Evolutionary conservation across 768 basidiomycete genomes (phyloP).

Genomic region (Crepidotus variabilis): DNA sequence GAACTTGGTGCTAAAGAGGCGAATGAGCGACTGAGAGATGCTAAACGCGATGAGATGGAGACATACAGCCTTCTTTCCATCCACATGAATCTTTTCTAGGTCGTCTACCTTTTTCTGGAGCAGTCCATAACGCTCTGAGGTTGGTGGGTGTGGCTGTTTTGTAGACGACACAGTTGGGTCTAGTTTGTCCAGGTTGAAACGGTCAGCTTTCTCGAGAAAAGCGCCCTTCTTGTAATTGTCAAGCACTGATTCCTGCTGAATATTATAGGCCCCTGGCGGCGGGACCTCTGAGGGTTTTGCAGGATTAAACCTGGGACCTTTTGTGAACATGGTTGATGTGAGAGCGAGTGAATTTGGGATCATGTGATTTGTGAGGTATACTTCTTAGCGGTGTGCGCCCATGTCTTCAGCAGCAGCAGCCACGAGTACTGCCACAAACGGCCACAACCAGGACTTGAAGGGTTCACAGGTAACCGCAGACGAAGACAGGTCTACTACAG

Average conservation of each 20-base stretch:
- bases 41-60: background rate
- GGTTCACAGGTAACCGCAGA: background rate
- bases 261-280: slow-evolving; percentile 47
- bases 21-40: background rate
- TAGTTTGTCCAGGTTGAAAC: slow-evolving; percentile 43
- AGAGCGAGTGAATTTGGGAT: slow-evolving; percentile 19
- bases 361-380: slow-evolving; percentile 15
- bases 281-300: slow-evolving; percentile 47
- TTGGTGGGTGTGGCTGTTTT: slow-evolving; percentile 15
- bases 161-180: slow-evolving; percentile 42
- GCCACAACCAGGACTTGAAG: background rate
- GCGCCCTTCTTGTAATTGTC: slow-evolving; percentile 57
- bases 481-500: background rate
- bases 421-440: background rate
- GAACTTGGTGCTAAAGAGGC: slow-evolving; percentile 47
- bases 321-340: slow-evolving; percentile 37
- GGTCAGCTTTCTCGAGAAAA: slow-evolving; percentile 52
- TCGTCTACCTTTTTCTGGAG: slow-evolving; percentile 66
- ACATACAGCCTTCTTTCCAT: slow-evolving; percentile 63
- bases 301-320: slow-evolving; percentile 42
- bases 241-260: slow-evolving; percentile 37
- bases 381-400: background rate
- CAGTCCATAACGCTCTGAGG: slow-evolving; percentile 44
- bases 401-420: background rate
- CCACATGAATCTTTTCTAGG: slow-evolving; percentile 56